Evolutionary conservation across 306 rosid species (phyloP), one percentile per base, ranked within the genome.

Genomic region (Mimosa pudica): DNA sequence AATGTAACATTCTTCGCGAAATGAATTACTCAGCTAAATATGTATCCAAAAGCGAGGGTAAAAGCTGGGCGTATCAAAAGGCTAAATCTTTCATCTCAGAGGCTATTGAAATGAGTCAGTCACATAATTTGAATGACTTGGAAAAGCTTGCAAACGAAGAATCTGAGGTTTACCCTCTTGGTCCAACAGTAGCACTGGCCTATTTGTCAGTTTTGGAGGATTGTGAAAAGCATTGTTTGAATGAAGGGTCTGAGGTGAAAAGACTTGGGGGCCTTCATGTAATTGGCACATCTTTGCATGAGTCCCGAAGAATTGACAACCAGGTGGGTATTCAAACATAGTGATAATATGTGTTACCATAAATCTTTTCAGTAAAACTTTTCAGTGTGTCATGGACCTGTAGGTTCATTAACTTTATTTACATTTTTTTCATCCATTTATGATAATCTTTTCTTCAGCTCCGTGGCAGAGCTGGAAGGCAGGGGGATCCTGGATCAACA

Each of bases 391-490:
- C 42, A 2, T 45, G 58, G 41, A 44, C 54, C 8, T 17, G 13
- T 74, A 49, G 52, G 8, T 74, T 38, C 41, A 74, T 42, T 38
- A 58, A 74, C 13, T n/a, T 74, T n/a, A 18, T 41, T 46, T 65
- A 65, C 74, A 49, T 61, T 48, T 83, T 80, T 52, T 24, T 74
- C 42, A 66, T 70, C 52, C 61, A 55, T 62, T 70, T 74, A 63
- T 71, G 33, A 36, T 69, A 61, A 35, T 86, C 67, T 75, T 85
- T 82, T 81, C 45, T 84, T 79, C 80, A 94, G 98, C 97, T 94
- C 77, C 98, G 98, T 70, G 98, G 98, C 78, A 88, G 98, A 87
- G 97, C 98, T 20, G 98, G 98, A 80, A 88, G 98, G 86, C 98
- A 94, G 82, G 98, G 97, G 75, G 98, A 94, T 82, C 98, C 98